phyloP scores from a whole-genome alignment of 2,329 filamentous ascomycete species.

The Clathrospora elynae region DNA sequence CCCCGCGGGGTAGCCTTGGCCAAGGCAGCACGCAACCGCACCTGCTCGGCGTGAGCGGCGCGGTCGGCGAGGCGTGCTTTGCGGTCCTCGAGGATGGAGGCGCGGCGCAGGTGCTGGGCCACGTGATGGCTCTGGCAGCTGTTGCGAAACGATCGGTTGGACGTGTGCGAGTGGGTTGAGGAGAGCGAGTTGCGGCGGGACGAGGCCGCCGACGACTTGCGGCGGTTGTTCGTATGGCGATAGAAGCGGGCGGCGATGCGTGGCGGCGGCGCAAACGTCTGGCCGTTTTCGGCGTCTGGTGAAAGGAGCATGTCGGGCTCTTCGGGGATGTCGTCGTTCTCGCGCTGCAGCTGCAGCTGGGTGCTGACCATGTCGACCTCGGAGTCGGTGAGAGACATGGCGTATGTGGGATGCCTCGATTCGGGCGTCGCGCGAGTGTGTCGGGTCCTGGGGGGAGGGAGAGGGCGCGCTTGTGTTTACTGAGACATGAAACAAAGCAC shows the following conservation, averaged over 20 bases:
- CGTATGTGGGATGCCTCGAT: conserved; percentile 5
- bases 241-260: conserved; percentile 81
- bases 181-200: conserved; percentile 81
- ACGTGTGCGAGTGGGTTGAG: conserved; percentile 73
- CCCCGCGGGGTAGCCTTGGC: conserved; percentile 72
- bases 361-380: conserved; percentile 40
- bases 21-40: conserved; percentile 74
- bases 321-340: conserved; percentile 50
- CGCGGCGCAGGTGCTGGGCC: conserved; percentile 77
- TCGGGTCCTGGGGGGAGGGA: conserved; percentile 21
- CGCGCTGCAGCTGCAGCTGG: conserved; percentile 33
- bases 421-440: conserved; percentile 27
- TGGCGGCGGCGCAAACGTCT: conserved; percentile 68
- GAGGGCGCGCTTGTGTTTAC: conserved; percentile 16
- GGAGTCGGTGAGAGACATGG: conserved; percentile 43
- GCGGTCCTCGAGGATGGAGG: conserved; percentile 79
- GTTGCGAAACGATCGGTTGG: conserved; percentile 61
- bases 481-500: conserved; percentile 41
- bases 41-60: conserved; percentile 82
- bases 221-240: conserved; percentile 66
- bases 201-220: conserved; percentile 76
- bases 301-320: conserved; percentile 50
- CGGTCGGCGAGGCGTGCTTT: conserved; percentile 79
- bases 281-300: conserved; percentile 46
- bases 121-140: conserved; percentile 75